These are phyloP conservation scores for Thalassiosira profunda DNA, from an alignment of 108 stramenopile genomes.

Conservation along the genomic window DNA sequence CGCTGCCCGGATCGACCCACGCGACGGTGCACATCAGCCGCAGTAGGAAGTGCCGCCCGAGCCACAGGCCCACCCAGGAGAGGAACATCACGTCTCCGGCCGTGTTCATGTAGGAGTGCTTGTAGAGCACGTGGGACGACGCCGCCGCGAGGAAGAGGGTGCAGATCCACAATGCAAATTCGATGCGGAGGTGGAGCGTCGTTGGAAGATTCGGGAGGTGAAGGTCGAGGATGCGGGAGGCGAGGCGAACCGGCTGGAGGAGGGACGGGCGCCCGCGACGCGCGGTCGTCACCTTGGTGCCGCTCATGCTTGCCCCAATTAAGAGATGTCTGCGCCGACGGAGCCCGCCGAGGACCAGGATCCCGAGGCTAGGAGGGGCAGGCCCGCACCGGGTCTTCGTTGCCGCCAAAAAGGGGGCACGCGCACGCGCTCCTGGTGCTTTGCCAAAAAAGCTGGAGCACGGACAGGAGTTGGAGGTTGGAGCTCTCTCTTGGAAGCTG, in stretches of 20 bases:
- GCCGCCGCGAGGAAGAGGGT: conserved; percentile 23
- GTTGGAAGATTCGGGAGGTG: conserved; percentile 30
- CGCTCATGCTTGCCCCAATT: too few relatives aligned
- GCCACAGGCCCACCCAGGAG: conserved; percentile 17
- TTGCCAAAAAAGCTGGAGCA: too few relatives aligned
- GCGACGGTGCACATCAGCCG: conserved; percentile 32
- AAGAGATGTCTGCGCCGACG: too few relatives aligned
- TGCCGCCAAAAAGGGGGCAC: too few relatives aligned
- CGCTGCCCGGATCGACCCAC: conserved; percentile 21
- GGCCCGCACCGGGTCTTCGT: too few relatives aligned
- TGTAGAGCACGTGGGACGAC: conserved; percentile 33
- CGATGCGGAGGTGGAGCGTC: conserved; percentile 32
- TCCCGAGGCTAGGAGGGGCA: too few relatives aligned
- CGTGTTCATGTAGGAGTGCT: conserved; percentile 22
- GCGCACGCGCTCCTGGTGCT: too few relatives aligned
- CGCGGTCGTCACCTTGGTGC: too few relatives aligned
- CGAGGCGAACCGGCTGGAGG: not conserved
- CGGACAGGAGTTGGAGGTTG: too few relatives aligned
- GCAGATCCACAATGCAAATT: conserved; percentile 38
- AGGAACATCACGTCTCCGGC: conserved; percentile 32
- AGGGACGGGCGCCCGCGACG: too few relatives aligned
- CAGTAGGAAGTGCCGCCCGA: conserved; percentile 35
- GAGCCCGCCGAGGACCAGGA: too few relatives aligned
- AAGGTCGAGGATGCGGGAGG: conserved; percentile 12
- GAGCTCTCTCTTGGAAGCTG: too few relatives aligned